Conservation (phyloP, 768 basidiomycete genomes). For the Boletus rufocinnamomeus region DNA sequence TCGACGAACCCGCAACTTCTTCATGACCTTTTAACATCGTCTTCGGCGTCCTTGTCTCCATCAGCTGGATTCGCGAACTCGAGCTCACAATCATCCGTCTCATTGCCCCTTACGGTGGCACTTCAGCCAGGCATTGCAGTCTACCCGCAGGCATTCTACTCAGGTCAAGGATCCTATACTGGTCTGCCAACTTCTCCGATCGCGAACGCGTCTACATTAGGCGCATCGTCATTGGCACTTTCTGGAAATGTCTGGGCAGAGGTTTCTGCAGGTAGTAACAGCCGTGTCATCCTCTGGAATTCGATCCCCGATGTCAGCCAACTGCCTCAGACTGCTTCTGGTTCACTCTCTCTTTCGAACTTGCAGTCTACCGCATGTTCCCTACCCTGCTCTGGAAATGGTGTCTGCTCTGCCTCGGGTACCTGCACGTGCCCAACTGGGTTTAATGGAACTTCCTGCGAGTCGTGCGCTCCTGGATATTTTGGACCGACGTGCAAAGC, state of each 20-base stretch:
- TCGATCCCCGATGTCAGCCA: conserved; percentile 74
- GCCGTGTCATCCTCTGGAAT: conserved; percentile 75
- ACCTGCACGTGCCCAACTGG: conserved; percentile 72
- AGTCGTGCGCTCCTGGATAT: conserved; percentile 70
- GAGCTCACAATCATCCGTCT: conserved; percentile 43
- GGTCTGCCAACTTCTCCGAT: conserved; percentile 53
- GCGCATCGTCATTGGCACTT: conserved; percentile 64
- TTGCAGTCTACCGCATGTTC: conserved; percentile 76
- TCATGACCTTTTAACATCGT: conserved; percentile 64
- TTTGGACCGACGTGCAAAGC: conserved; percentile 73
- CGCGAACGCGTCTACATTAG: conserved; percentile 49
- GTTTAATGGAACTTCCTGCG: conserved; percentile 79
- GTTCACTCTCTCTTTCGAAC: conserved; percentile 61
- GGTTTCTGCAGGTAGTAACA: conserved; percentile 54
- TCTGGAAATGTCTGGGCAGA: conserved; percentile 70
- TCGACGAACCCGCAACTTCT: conserved; percentile 73
- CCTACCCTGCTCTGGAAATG: conserved; percentile 70
- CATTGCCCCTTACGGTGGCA: conserved; percentile 67
- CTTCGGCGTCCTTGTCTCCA: conserved; percentile 57
- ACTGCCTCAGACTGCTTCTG: conserved; percentile 52
- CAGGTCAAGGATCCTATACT: conserved; percentile 63
- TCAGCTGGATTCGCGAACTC: conserved; percentile 66
- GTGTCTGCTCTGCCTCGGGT: conserved; percentile 70
- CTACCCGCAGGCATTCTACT: conserved; percentile 64
- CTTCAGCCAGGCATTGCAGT: conserved; percentile 67